phyloP scores from a whole-genome alignment of 805 yeast species.

The Pichia rugopelliculosa region DNA sequence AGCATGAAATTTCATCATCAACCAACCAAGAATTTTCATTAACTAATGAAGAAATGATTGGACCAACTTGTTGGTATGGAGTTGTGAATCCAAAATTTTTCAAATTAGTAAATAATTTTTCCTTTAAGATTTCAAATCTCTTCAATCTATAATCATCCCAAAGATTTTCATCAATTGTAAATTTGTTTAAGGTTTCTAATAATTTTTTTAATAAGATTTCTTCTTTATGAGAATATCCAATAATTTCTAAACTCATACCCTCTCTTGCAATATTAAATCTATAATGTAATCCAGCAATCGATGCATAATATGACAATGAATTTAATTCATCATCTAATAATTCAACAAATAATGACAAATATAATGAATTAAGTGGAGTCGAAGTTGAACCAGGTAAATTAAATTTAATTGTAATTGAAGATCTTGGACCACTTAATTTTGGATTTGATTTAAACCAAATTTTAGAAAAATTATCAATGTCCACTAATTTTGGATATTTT shows the following conservation, averaged over 20 bases:
- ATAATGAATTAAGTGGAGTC: constrained; percentile 51
- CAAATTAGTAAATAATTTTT: constrained; percentile 51
- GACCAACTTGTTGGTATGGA: constrained; percentile 74
- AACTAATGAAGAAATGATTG: constrained; percentile 53
- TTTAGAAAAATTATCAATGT: constrained; percentile 42
- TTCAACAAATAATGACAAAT: constrained; percentile 58
- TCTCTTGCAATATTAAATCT: constrained; percentile 53
- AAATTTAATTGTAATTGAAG: constrained; percentile 56
- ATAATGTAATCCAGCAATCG: constrained; percentile 66
- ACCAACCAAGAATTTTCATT: constrained; percentile 65
- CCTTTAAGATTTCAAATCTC: constrained; percentile 62
- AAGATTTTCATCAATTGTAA: constrained; percentile 22
- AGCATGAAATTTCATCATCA: constrained; percentile 49
- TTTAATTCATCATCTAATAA: constrained; percentile 68
- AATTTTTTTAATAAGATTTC: constrained; percentile 55
- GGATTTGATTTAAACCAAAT: constrained; percentile 92
- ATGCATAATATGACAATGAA: constrained; percentile 77
- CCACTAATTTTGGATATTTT: constrained; percentile 53
- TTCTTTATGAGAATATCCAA: constrained; percentile 82
- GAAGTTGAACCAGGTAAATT: constrained; percentile 56
- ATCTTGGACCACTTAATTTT: constrained; percentile 82
- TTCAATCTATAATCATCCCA: constrained; percentile 35
- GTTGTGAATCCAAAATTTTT: constrained; percentile 63
- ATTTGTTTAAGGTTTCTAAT: constrained; percentile 43
- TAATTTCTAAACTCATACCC: constrained; percentile 59